Evolutionary conservation across 2,329 filamentous ascomycete genomes (phyloP).

Genomic region (Atkinsonella hypoxylon): DNA sequence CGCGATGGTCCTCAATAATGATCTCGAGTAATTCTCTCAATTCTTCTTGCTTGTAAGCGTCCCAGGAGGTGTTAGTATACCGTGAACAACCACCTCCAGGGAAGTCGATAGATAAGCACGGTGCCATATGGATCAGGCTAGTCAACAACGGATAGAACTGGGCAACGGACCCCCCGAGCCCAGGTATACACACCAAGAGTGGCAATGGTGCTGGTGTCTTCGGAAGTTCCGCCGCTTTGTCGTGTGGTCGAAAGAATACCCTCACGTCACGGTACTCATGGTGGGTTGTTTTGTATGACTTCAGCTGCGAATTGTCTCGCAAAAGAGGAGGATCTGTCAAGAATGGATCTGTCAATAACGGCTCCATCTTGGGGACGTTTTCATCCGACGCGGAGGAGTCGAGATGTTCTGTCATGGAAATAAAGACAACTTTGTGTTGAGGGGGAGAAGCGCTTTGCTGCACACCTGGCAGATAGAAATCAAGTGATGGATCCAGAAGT

Average conservation of each 20-base stretch:
- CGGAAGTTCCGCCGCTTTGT: conserved; percentile 63
- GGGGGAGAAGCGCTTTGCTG: neutral
- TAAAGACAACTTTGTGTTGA: neutral
- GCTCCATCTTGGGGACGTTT: conserved; percentile 15
- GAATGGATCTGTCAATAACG: conserved; percentile 38
- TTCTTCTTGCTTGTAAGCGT: conserved; percentile 67
- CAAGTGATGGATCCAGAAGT: neutral
- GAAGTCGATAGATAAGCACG: conserved; percentile 74
- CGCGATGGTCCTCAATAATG: conserved; percentile 62
- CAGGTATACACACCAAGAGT: conserved; percentile 82
- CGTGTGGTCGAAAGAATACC: conserved; percentile 73
- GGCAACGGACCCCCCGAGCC: conserved; percentile 79
- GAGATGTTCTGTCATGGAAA: conserved; percentile 1
- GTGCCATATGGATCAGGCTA: conserved; percentile 70
- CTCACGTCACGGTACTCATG: conserved; percentile 66
- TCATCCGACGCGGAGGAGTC: neutral
- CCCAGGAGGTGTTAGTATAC: conserved; percentile 59
- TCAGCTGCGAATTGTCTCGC: conserved; percentile 59
- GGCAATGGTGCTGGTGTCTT: conserved; percentile 56
- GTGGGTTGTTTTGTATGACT: conserved; percentile 57
- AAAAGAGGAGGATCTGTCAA: conserved; percentile 67
- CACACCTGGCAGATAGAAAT: neutral
- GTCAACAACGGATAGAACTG: conserved; percentile 77
- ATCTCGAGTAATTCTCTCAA: conserved; percentile 63
- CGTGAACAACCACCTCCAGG: conserved; percentile 78